Evolutionary conservation across 1,139 yeast species (phyloP).

Genomic region (Blastobotrys buckinghamii): DNA sequence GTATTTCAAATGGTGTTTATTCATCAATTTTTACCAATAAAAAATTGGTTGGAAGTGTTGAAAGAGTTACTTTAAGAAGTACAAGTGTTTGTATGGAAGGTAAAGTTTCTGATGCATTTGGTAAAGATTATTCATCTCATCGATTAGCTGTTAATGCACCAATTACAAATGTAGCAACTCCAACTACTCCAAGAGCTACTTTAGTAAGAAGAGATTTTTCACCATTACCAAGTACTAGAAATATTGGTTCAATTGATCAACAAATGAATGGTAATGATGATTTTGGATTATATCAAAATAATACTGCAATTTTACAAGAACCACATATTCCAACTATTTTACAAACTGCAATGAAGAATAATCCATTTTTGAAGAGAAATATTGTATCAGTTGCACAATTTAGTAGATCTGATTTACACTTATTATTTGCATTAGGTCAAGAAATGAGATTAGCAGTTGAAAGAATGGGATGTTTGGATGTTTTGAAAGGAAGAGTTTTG

Average conservation of each 20-base stretch:
- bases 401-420: constrained; percentile 80
- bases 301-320: constrained; percentile 35
- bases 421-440: constrained; percentile 93
- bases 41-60: constrained; percentile 70
- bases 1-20: constrained; percentile 33
- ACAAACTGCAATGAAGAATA: constrained; percentile 65
- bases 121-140: constrained; percentile 38
- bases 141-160: constrained; percentile 15
- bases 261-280: background rate
- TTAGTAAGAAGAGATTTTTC: constrained; percentile 1
- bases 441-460: constrained; percentile 97
- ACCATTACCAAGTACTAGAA: constrained; percentile 11
- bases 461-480: constrained; percentile 89
- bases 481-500: constrained; percentile 82
- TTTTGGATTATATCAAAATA: constrained; percentile 5
- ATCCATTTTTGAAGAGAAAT: constrained; percentile 84
- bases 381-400: constrained; percentile 85
- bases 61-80: constrained; percentile 74
- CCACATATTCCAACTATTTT: constrained; percentile 66
- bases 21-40: constrained; percentile 43
- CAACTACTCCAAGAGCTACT: constrained; percentile 13
- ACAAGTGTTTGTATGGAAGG: constrained; percentile 86
- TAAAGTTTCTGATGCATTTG: constrained; percentile 47
- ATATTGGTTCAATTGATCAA: background rate
- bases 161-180: background rate